Evolutionary conservation across 1,139 yeast genomes (phyloP).

Genomic region (Pichia sp.): DNA sequence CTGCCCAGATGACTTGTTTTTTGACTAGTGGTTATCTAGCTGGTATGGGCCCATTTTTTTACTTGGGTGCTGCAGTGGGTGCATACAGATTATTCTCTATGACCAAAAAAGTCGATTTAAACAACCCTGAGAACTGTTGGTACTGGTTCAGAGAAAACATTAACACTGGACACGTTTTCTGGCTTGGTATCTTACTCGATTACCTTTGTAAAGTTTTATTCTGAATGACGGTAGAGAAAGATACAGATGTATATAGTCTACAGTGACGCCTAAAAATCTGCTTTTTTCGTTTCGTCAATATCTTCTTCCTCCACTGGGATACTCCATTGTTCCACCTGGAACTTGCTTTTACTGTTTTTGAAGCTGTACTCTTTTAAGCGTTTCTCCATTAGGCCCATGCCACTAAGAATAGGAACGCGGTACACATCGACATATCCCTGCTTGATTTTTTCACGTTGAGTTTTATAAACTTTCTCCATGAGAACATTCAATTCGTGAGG

Average conservation of each 20-base stretch:
- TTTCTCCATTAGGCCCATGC: conserved; percentile 74
- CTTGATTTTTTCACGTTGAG: conserved; percentile 69
- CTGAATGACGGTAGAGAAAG: background rate
- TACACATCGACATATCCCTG: conserved; percentile 82
- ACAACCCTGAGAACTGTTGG: conserved; percentile 82
- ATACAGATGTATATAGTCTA: background rate
- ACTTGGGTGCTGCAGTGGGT: conserved; percentile 61
- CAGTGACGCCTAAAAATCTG: conserved; percentile 4
- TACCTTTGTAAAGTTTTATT: conserved; percentile 39
- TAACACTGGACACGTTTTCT: conserved; percentile 72
- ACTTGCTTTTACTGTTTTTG: conserved; percentile 74
- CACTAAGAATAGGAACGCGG: conserved; percentile 70
- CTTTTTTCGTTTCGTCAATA: conserved; percentile 31
- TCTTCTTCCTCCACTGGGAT: conserved; percentile 86
- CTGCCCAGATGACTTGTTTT: conserved; percentile 62
- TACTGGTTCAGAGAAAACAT: conserved; percentile 71
- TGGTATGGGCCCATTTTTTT: conserved; percentile 85
- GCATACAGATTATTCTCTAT: conserved; percentile 63
- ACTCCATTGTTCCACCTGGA: conserved; percentile 89
- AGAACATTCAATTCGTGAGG: conserved; percentile 67
- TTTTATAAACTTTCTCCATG: conserved; percentile 63
- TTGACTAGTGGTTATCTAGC: conserved; percentile 74
- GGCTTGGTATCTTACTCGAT: conserved; percentile 74
- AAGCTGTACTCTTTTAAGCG: conserved; percentile 79
- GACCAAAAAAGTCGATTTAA: conserved; percentile 70